Conservation (phyloP, 2,329 filamentous ascomycete species). For the Claviceps sp. region DNA sequence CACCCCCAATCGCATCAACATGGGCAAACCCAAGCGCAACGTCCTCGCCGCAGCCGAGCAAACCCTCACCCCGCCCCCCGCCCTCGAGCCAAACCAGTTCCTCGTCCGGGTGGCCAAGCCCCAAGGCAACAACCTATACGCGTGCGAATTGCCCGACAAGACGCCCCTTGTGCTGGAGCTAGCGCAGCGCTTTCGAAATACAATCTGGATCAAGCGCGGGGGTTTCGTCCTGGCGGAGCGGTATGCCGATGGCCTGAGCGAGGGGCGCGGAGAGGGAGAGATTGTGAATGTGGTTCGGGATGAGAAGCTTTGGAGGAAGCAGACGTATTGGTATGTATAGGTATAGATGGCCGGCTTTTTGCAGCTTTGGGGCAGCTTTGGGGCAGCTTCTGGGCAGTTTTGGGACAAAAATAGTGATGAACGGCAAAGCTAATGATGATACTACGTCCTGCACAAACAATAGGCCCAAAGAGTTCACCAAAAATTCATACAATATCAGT, state of each 20-base stretch:
- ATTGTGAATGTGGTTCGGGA: slow-evolving; percentile 89
- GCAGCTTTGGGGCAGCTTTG: too few species aligned
- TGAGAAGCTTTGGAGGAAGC: slow-evolving; percentile 84
- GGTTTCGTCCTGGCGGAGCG: slow-evolving; percentile 74
- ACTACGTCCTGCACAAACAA: background rate
- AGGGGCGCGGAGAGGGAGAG: slow-evolving; percentile 72
- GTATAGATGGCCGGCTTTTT: background rate
- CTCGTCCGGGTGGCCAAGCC: slow-evolving; percentile 71
- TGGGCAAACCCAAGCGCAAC: slow-evolving; percentile 48
- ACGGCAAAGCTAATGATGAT: too few species aligned
- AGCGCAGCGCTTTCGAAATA: slow-evolving; percentile 72
- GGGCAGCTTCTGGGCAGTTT: too few species aligned
- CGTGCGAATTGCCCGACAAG: slow-evolving; percentile 56
- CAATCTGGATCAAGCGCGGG: slow-evolving; percentile 83
- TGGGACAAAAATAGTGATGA: too few species aligned
- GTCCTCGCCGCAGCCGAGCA: slow-evolving; percentile 67
- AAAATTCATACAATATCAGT: slow-evolving; percentile 46
- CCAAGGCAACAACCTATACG: slow-evolving; percentile 82
- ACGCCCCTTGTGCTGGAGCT: slow-evolving; percentile 65
- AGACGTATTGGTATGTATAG: slow-evolving; percentile 58
- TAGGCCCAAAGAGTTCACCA: slow-evolving; percentile 71
- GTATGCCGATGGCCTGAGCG: slow-evolving; percentile 48
- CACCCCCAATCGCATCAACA: slow-evolving; percentile 3
- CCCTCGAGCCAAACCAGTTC: slow-evolving; percentile 46
- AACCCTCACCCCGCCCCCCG: slow-evolving; percentile 43